Base-by-base conservation (phyloP, 2,329 filamentous ascomycete genomes). In the Fusarium drepaniforme region DNA sequence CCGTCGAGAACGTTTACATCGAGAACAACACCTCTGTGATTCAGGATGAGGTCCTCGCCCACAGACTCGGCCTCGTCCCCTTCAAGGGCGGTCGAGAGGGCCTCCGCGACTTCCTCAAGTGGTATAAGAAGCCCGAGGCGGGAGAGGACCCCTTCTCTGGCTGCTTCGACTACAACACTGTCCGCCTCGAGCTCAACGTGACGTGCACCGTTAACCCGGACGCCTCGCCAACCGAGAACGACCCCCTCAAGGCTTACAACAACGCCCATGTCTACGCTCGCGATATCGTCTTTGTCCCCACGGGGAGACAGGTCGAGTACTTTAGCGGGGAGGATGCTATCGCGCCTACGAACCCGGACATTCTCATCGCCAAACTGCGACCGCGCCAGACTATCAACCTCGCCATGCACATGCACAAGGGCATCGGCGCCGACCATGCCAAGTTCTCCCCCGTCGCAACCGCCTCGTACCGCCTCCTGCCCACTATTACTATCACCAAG, bases 391-490 rank as follows among this genome's bases (percentile, higher is more conserved):
- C 91, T 78, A 94, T 99, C 79, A 90, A 94, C 80, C 87, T 98
- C 72, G 92, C 94, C 76, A 93, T 97, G 90, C 96, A 98, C 87
- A 97, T 96, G 86, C 92, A 97, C 85, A 97, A 98, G 86, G 97
- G 97, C 71, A 92, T 97, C 76, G 97, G 97, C 58, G 91, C 93
- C 74, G 97, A 99, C 84, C 97, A 99, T 83, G 93, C 97, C 78
- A 99, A 99, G 85, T 99, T 97, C 87, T 98, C 95, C 1, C 97
- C 97, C 57, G 97, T 98, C 40, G 96, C 96, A 4, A 98, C 97
- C 1, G 97, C 97, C 4, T 94, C 93, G 28, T 99, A 99, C 86
- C 92, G 97, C 60, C 89, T 99, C 23, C 86, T 99, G 81, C 97
- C 97, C 9, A 92, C 92, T 76, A 98, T 99, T 83, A 89, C 90